These are phyloP conservation scores for Amanita muscaria DNA, from an alignment of 768 basidiomycete genomes.

Conservation along the genomic window DNA sequence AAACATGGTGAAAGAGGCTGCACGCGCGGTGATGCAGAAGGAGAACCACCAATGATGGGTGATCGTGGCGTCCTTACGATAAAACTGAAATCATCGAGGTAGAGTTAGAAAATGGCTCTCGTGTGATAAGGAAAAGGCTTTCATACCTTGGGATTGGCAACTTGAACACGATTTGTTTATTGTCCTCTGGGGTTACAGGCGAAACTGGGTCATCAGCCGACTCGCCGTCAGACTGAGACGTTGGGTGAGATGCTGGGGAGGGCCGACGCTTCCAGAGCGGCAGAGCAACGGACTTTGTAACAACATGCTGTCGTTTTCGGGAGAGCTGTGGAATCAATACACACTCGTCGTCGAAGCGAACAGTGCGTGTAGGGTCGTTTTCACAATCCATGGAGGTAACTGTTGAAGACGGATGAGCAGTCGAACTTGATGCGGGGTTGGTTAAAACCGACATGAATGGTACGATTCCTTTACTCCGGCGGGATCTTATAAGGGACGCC, in stretches of 20 bases:
- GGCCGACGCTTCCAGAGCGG: slow-evolving; percentile 46
- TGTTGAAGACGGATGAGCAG: neutral
- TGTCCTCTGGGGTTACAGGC: slow-evolving; percentile 18
- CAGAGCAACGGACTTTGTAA: slow-evolving; percentile 60
- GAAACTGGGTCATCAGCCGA: slow-evolving; percentile 13
- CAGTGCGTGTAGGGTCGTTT: slow-evolving; percentile 23
- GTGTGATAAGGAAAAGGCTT: slow-evolving; percentile 13
- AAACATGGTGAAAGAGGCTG: slow-evolving; percentile 44
- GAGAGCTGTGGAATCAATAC: slow-evolving; percentile 61
- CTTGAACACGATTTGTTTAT: slow-evolving; percentile 44
- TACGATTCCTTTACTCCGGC: slow-evolving; percentile 2
- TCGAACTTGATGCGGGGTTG: slow-evolving; percentile 3
- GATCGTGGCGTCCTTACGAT: slow-evolving; percentile 31
- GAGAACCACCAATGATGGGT: slow-evolving; percentile 29
- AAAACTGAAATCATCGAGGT: slow-evolving; percentile 31
- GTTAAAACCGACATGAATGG: slow-evolving; percentile 8
- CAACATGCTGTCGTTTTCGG: slow-evolving; percentile 38
- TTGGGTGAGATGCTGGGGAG: neutral
- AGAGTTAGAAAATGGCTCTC: neutral
- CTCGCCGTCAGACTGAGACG: slow-evolving; percentile 16
- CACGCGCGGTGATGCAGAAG: slow-evolving; percentile 18
- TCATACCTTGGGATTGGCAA: slow-evolving; percentile 56
- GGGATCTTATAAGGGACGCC: slow-evolving; percentile 5
- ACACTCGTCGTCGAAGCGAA: slow-evolving; percentile 68
- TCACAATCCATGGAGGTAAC: neutral